phyloP scores from a whole-genome alignment of 208 protist genomes.

The Wallacemonas sp. region DNA sequence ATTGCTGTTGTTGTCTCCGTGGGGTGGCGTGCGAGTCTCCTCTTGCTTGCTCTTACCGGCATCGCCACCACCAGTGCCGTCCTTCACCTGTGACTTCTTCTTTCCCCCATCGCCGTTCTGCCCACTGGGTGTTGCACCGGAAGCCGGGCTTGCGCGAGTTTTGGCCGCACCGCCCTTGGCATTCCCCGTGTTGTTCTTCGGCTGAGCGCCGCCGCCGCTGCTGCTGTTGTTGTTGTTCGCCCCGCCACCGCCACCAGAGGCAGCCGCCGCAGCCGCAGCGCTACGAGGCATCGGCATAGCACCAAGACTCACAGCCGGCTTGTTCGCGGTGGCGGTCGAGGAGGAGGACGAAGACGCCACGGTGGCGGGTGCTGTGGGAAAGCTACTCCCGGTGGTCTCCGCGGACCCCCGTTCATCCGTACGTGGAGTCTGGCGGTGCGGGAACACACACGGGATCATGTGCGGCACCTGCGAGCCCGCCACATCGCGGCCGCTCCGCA shows the following conservation, averaged over 20 bases:
- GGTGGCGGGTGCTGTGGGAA: neutral
- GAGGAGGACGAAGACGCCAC: neutral
- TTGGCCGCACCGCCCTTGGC: conserved; percentile 15
- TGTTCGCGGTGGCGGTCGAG: too few relatives aligned
- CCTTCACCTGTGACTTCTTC: conserved; percentile 18
- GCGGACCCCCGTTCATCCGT: neutral
- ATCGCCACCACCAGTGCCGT: neutral
- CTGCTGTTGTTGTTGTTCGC: neutral
- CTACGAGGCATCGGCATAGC: neutral
- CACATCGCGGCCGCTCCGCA: neutral
- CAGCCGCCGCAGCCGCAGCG: neutral
- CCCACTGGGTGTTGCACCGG: neutral
- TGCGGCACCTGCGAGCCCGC: neutral
- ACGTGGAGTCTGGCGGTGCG: neutral
- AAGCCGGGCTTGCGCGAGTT: neutral
- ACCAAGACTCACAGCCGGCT: too few relatives aligned
- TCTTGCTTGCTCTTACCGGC: neutral
- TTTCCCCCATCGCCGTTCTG: conserved; percentile 4
- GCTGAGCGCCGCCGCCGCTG: neutral
- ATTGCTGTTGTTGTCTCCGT: conserved; percentile 3
- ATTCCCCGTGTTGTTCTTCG: neutral
- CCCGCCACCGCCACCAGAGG: neutral
- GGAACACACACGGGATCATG: conserved; percentile 8
- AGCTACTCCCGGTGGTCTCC: neutral
- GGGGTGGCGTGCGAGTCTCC: neutral